A percentile compares a stretch with the other conserved stretches of the same genome.
Evolutionary conservation across 2,329 filamentous ascomycete species (phyloP).

Genomic region (Exophiala phaeomuriformis): DNA sequence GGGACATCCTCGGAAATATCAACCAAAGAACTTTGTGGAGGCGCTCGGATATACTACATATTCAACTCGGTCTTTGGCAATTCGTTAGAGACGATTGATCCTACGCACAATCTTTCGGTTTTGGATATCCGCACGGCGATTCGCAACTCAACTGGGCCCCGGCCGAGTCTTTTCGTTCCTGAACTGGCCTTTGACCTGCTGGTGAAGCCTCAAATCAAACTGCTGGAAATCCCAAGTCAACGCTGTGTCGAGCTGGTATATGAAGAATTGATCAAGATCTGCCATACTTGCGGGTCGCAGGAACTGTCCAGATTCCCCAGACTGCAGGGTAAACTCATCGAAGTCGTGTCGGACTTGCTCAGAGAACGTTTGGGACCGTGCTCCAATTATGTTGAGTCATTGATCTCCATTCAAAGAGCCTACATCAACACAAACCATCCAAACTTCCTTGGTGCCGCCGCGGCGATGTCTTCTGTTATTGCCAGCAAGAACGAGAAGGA

Average conservation of each 20-base stretch:
- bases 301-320: slow-evolving; percentile 88
- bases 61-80: slow-evolving; percentile 99
- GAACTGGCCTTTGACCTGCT: slow-evolving; percentile 96
- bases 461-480: slow-evolving; percentile 95
- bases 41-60: slow-evolving; percentile 95
- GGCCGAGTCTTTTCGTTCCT: slow-evolving; percentile 91
- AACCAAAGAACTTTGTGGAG: slow-evolving; percentile 92
- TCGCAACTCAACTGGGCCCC: slow-evolving; percentile 91
- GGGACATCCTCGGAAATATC: slow-evolving; percentile 98
- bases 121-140: slow-evolving; percentile 95
- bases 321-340: slow-evolving; percentile 91
- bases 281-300: slow-evolving; percentile 93
- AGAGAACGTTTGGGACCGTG: slow-evolving; percentile 85
- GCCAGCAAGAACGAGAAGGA: slow-evolving; percentile 91
- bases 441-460: slow-evolving; percentile 93
- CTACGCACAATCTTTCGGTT: slow-evolving; percentile 87
- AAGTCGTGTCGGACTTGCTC: slow-evolving; percentile 92
- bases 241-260: slow-evolving; percentile 97
- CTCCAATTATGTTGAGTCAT: slow-evolving; percentile 85
- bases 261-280: slow-evolving; percentile 98
- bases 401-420: slow-evolving; percentile 93
- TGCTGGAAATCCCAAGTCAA: slow-evolving; percentile 89
- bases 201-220: slow-evolving; percentile 97
- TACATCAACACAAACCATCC: slow-evolving; percentile 99
- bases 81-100: slow-evolving; percentile 90